Evolutionary conservation across 2,329 filamentous ascomycete genomes (phyloP), one percentile per base, ranked within the genome.

Genomic region (Fusarium sp.): DNA sequence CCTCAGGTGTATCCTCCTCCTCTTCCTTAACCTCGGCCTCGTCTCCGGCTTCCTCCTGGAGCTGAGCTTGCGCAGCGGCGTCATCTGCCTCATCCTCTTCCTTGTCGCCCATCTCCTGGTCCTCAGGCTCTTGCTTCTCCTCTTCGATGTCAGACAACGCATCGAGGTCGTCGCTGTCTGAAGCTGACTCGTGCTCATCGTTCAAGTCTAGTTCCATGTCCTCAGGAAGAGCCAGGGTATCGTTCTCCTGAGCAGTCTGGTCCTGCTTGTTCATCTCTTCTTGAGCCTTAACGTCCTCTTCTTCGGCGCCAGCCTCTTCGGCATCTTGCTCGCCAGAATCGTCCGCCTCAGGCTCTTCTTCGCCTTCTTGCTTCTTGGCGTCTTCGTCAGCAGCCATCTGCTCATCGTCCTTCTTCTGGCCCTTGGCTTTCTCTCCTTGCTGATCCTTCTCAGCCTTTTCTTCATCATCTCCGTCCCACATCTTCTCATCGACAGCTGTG

Each of bases 401-500:
- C 75, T 92, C 89, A 59, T 92, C 89, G 15, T 90, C 88, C 70
- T 91, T 88, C 79, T 93, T 89, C 71, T 93, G 87, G 0, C 92
- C 92, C 78, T 94, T 92, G 22, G 93, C 86, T 68, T 94, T 88
- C 64, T 95, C 91, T 7, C 91, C 92, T 79, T 94, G 87, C 79
- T 94, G 93, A 52, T 98, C 93, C 76, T 97, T 97, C 57, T 96
- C 93, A 2, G 93, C 91, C 57, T 95, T 91, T 52, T 95, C 89
- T 50, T 94, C 92, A 63, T 93, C 91, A 54, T 92, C 91, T 43
- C 95, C 95, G 82, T 99, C 95, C 97, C 97, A 99, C 90, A 98
- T 95, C 87, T 98, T 99, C 85, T 99, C 97, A 80, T 99, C 97
- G 1, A 98, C 93, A 22, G 96, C 94, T 17, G 91, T 93, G 14